phyloP scores from a whole-genome alignment of 805 yeast genomes.

The Millerago galiae region DNA sequence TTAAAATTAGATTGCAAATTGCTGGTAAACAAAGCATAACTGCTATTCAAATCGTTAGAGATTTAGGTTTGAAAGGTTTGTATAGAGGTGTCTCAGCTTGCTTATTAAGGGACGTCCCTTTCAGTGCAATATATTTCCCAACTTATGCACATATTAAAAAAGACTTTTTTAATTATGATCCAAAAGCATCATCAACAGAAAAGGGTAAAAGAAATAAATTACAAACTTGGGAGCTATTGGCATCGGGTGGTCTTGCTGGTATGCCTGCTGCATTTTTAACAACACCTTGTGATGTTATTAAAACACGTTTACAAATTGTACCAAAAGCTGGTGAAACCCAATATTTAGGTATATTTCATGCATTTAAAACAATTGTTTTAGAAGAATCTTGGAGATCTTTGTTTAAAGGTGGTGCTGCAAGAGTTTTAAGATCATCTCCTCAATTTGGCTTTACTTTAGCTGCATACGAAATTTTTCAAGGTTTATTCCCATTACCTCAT shows the following conservation, averaged over 20 bases:
- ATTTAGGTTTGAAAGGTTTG: slow-evolving; percentile 76
- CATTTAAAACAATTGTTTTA: slow-evolving; percentile 61
- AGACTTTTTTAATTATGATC: slow-evolving; percentile 77
- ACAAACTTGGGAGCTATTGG: slow-evolving; percentile 75
- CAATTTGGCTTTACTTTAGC: slow-evolving; percentile 97
- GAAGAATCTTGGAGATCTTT: slow-evolving; percentile 86
- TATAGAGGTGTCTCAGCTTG: slow-evolving; percentile 93
- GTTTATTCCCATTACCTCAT: slow-evolving; percentile 54
- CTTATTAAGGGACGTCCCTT: slow-evolving; percentile 90
- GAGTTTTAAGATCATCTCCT: slow-evolving; percentile 92
- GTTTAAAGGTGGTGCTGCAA: slow-evolving; percentile 94
- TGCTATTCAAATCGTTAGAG: slow-evolving; percentile 68
- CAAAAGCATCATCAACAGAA: slow-evolving; percentile 34
- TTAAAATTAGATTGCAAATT: slow-evolving; percentile 89
- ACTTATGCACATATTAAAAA: slow-evolving; percentile 90
- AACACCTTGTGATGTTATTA: slow-evolving; percentile 95
- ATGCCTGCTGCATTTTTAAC: slow-evolving; percentile 97
- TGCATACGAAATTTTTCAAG: slow-evolving; percentile 89
- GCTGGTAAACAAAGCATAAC: slow-evolving; percentile 62
- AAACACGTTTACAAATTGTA: slow-evolving; percentile 88
- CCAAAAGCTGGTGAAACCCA: slow-evolving; percentile 69
- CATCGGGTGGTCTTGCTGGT: slow-evolving; percentile 93
- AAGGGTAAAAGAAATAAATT: slow-evolving; percentile 52
- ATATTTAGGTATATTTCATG: slow-evolving; percentile 73
- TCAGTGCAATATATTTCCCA: slow-evolving; percentile 95